Conservation (phyloP, 768 basidiomycete genomes). For the Xerocomellus dryophilus region DNA sequence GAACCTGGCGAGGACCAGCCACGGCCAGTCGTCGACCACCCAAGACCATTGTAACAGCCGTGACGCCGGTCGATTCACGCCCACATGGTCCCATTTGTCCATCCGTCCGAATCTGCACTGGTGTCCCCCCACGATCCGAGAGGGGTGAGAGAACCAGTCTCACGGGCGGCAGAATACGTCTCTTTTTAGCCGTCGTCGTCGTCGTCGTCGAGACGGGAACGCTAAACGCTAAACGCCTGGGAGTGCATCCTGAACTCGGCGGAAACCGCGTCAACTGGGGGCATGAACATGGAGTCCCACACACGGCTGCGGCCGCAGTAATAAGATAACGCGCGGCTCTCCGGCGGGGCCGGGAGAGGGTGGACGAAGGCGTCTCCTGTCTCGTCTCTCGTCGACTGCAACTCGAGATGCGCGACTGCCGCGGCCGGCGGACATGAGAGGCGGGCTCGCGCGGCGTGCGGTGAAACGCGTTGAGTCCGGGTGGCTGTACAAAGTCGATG, state of each 20-base stretch:
- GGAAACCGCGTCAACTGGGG: background rate
- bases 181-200: background rate
- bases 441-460: background rate
- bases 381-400: background rate
- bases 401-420: background rate
- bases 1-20: background rate
- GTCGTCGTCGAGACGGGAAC: background rate
- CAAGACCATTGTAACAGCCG: background rate
- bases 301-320: background rate
- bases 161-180: background rate
- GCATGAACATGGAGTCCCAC: background rate
- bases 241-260: background rate
- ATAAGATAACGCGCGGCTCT: background rate
- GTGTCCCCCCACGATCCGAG: background rate
- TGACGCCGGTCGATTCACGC: background rate
- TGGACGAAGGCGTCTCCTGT: background rate
- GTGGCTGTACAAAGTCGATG: background rate
- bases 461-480: background rate
- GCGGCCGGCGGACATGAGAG: conserved; percentile 3
- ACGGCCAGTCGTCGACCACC: background rate
- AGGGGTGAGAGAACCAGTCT: background rate
- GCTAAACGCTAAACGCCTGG: background rate
- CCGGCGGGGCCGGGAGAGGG: background rate
- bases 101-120: background rate
- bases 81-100: background rate